Evolutionary conservation across 768 basidiomycete genomes (phyloP), one percentile per base, ranked within the genome.

Genomic region (Boletus vermiculosoides): DNA sequence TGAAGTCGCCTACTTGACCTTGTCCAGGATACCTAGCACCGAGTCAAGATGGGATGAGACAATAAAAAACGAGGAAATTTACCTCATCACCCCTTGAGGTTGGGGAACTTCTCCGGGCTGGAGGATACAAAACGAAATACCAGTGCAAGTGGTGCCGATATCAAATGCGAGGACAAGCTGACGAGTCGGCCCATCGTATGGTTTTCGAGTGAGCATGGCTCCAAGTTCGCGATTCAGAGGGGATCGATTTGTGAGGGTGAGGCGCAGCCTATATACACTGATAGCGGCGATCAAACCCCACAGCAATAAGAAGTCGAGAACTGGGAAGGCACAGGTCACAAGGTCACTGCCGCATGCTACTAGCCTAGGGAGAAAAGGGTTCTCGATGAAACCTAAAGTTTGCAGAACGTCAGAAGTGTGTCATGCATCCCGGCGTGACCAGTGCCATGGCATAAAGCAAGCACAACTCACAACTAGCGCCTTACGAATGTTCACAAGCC

Each of bases 1-100:
- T 80, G 40, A 67, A 74, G 45, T 76, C 73, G 13, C 77, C 76
- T 4, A 69, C 60, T 52, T 71, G 64, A 49, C 76, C 74, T 40
- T 78, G 76, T 0, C 73, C 75, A 8, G 77, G 76, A 53, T 69
- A 76, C 30, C 74, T 69, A 30, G 25, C 22, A 25, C 42, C 18
- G 4, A 15, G 54, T 63, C 49, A 54, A 50, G 28, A 53, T 31
- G 22, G 23, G 10, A 25, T 10, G 16, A 34, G 8, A 13, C 3
- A 22, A 36, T 1, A 0, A 20, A 22, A 18, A 37, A 9, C 7
- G 33, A 31, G 4, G 0, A 28, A 13, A 7, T 25, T 23, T 44
- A 59, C 64, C 31, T 66, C 23, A 42, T 55, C 18, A 71, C 69
- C 4, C 64, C 54, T 13, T 60, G 54, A 80, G 59, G 63, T 41